Percentiles rank a stretch among this genome's conserved stretches.
Conservation (phyloP, 164 flowering plant genomes). For the Aristolochia contorta region DNA sequence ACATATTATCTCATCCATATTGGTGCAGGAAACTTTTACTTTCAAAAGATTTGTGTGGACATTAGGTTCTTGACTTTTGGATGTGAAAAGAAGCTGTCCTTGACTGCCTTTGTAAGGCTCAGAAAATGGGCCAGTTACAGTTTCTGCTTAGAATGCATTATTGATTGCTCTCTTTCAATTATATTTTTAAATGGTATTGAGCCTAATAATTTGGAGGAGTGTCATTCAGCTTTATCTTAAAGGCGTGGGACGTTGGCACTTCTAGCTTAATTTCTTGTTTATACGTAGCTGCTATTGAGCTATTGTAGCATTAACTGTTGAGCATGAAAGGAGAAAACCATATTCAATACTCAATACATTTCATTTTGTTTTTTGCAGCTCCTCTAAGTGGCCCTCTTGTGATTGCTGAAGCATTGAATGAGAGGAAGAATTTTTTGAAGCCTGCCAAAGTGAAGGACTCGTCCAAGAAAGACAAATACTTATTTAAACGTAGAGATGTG, state of each 20-base stretch:
- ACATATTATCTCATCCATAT: no score
- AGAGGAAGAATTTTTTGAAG: constrained; percentile 41
- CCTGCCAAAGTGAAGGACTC: constrained; percentile 51
- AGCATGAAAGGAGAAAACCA: neutral
- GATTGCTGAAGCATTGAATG: constrained; percentile 77
- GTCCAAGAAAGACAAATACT: constrained; percentile 58
- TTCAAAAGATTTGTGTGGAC: no score
- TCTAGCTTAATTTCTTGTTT: neutral
- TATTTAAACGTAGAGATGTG: constrained; percentile 75
- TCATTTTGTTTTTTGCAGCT: constrained; percentile 34
- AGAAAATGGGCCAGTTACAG: no score
- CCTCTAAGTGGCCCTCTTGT: constrained; percentile 94
- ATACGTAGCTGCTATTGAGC: neutral
- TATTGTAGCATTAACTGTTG: no score
- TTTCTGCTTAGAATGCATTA: no score
- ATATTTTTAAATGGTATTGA: no score
- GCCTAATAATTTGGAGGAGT: no score
- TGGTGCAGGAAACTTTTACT: no score
- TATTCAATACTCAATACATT: neutral
- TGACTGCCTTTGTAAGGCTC: no score
- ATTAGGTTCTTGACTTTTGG: no score
- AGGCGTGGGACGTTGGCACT: neutral
- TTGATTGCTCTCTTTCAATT: no score
- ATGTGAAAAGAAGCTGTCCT: no score
- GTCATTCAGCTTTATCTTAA: neutral